Evolutionary conservation across 140 eudicot genomes (phyloP).

Genomic region (Bidens hawaiensis): DNA sequence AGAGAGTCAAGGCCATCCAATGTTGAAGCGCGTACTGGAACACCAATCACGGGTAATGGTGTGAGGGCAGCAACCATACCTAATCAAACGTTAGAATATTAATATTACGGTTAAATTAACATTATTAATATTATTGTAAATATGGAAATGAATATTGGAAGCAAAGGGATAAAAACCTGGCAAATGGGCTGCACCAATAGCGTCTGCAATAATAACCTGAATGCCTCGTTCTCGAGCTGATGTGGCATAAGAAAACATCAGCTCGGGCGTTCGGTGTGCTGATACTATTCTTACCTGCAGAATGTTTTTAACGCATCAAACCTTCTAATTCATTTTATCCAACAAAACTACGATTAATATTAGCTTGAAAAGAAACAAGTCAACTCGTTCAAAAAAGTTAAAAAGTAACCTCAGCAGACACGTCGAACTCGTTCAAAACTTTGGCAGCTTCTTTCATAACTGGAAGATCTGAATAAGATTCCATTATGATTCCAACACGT

Average conservation of each 20-base stretch:
- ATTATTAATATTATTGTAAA: neutral
- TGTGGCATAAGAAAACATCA: too few species aligned
- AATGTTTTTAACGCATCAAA: too few species aligned
- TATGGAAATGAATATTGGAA: neutral
- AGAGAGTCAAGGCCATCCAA: too few species aligned
- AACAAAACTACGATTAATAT: too few species aligned
- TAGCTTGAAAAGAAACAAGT: too few species aligned
- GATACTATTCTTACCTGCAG: too few species aligned
- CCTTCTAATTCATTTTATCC: too few species aligned
- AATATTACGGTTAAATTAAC: neutral
- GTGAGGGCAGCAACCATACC: conserved; percentile 99
- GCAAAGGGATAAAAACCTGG: conserved; percentile 52
- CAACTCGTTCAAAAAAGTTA: conserved; percentile 43
- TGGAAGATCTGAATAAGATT: conserved; percentile 96
- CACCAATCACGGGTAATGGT: conserved; percentile 94
- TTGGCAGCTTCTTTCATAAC: conserved; percentile 96
- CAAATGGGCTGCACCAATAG: conserved; percentile 97
- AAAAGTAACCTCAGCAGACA: conserved; percentile 59
- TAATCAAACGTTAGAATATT: conserved; percentile 10
- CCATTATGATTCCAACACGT: conserved; percentile 91
- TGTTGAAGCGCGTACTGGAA: conserved; percentile 91
- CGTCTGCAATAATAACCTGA: conserved; percentile 96
- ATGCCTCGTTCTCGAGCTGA: too few species aligned
- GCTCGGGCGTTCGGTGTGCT: too few species aligned
- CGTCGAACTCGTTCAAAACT: conserved; percentile 59